Evolutionary conservation across 2,329 filamentous ascomycete genomes (phyloP).

Genomic region (Fusarium verrucosum): DNA sequence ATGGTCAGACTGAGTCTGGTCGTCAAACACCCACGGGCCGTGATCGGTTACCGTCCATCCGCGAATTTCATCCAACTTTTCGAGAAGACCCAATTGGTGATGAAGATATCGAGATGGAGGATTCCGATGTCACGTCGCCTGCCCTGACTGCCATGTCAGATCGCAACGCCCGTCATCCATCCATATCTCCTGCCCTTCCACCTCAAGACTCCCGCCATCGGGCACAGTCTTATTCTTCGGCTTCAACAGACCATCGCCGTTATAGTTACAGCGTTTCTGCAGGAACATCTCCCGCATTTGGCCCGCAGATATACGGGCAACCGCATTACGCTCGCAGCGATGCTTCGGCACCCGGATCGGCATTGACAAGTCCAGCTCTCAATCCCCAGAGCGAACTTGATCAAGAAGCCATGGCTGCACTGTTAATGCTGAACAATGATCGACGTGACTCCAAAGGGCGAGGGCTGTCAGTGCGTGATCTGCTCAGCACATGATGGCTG

Average conservation of each 20-base stretch:
- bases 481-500: conserved; percentile 60
- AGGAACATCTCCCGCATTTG: conserved; percentile 67
- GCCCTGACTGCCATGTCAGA: conserved; percentile 51
- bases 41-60: conserved; percentile 50
- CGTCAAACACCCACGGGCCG: conserved; percentile 42
- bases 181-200: conserved; percentile 62
- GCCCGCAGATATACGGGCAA: conserved; percentile 54
- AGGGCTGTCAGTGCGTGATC: conserved; percentile 64
- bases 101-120: conserved; percentile 70
- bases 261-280: conserved; percentile 61
- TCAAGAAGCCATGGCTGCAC: conserved; percentile 83
- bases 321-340: conserved; percentile 52
- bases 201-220: conserved; percentile 56
- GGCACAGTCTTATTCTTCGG: conserved; percentile 65
- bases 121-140: conserved; percentile 61
- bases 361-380: conserved; percentile 67
- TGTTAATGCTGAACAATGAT: conserved; percentile 88
- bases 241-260: conserved; percentile 60
- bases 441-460: conserved; percentile 63
- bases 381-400: conserved; percentile 67
- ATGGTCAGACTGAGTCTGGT: conserved; percentile 43
- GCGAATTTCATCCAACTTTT: conserved; percentile 54
- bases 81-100: conserved; percentile 49
- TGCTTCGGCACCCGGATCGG: conserved; percentile 58
- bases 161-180: conserved; percentile 54